A percentile compares a stretch with the other conserved stretches of the same genome.
phyloP scores from a whole-genome alignment of 2,329 filamentous ascomycete species.

The Rhytidhysteron rufulum region DNA sequence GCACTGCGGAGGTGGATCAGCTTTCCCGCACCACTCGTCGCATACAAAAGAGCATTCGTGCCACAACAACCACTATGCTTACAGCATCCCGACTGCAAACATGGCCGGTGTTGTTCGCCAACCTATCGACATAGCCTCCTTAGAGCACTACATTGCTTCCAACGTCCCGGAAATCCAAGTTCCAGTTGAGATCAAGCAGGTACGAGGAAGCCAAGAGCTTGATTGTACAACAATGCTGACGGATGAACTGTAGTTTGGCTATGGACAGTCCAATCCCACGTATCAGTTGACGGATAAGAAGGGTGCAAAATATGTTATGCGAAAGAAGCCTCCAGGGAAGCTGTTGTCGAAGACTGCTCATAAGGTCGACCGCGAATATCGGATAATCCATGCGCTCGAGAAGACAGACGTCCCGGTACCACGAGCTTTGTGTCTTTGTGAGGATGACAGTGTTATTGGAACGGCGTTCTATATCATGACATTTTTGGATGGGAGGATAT shows the following conservation, averaged over 20 bases:
- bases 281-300: conserved; percentile 79
- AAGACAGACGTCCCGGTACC: conserved; percentile 82
- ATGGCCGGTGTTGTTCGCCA: conserved; percentile 90
- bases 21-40: conserved; percentile 1
- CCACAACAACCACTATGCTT: conserved; percentile 14
- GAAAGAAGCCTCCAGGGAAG: conserved; percentile 96
- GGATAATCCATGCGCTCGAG: conserved; percentile 79
- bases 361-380: conserved; percentile 93
- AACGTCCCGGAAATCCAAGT: conserved; percentile 80
- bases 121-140: conserved; percentile 75
- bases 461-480: conserved; percentile 98
- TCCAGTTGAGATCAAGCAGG: conserved; percentile 87
- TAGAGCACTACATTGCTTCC: conserved; percentile 72
- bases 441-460: conserved; percentile 74
- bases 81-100: conserved; percentile 12
- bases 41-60: conserved; percentile 15
- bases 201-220: conserved; percentile 31
- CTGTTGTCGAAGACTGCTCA: conserved; percentile 92
- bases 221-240: background rate
- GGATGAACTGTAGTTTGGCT: conserved; percentile 71
- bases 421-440: conserved; percentile 77
- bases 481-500: conserved; percentile 89
- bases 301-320: conserved; percentile 75
- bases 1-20: conserved; percentile 2
- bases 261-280: conserved; percentile 95